These are phyloP conservation scores for Trichocladium uniseriatum DNA, from an alignment of 495 filamentous ascomycete species.

Conservation along the genomic window DNA sequence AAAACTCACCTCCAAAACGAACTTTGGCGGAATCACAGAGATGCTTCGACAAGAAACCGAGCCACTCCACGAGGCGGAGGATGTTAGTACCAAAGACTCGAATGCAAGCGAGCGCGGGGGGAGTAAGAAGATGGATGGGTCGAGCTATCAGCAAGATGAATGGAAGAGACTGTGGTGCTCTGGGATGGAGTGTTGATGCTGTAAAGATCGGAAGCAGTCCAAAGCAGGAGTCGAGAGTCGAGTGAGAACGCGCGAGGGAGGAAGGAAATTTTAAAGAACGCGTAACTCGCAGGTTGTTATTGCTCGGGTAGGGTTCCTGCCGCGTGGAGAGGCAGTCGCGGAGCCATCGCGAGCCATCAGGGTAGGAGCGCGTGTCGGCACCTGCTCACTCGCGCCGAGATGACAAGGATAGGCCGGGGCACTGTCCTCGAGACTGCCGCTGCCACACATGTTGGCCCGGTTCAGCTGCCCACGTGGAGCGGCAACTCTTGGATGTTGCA, in stretches of 20 bases:
- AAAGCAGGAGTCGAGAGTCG: constrained; percentile 30
- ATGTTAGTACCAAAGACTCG: constrained; percentile 43
- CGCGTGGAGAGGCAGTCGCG: background rate
- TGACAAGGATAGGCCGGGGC: too few species aligned
- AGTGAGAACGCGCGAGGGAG: constrained; percentile 6
- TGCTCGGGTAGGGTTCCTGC: background rate
- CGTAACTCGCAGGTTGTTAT: background rate
- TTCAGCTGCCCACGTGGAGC: too few species aligned
- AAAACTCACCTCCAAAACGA: constrained; percentile 25
- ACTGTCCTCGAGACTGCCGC: background rate
- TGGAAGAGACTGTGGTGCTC: constrained; percentile 37
- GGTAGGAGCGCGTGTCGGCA: background rate
- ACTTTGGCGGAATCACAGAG: constrained; percentile 5
- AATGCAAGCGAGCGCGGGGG: constrained; percentile 41
- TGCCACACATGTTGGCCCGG: background rate
- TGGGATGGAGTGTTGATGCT: constrained; percentile 40
- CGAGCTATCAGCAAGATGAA: constrained; percentile 48
- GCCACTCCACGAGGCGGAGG: constrained; percentile 15
- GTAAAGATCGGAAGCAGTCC: constrained; percentile 42
- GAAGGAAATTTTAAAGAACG: background rate
- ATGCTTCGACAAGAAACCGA: constrained; percentile 21
- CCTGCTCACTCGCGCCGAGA: background rate
- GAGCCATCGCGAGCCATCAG: too few species aligned
- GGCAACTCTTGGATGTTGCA: too few species aligned
- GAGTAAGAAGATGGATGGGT: constrained; percentile 46